phyloP scores from a whole-genome alignment of 2,329 filamentous ascomycete species.

The Gyromitra esculenta region DNA sequence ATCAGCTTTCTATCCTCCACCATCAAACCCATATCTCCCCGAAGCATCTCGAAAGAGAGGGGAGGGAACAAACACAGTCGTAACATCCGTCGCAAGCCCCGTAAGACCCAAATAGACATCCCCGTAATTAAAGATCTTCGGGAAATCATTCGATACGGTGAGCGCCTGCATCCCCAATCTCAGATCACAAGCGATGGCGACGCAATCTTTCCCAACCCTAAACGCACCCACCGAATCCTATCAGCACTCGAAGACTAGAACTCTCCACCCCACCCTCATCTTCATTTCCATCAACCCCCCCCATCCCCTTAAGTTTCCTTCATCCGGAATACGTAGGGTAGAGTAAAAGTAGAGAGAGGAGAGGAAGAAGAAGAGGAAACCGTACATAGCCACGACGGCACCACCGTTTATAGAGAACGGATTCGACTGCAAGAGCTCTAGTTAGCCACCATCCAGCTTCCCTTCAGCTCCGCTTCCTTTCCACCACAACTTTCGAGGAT shows the following conservation, averaged over 20 bases:
- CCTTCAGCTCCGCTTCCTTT: background rate
- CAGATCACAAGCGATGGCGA: conserved; percentile 98
- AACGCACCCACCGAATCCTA: background rate
- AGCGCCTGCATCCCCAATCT: conserved; percentile 95
- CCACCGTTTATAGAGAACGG: conserved; percentile 55
- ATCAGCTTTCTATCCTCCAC: conserved; percentile 2
- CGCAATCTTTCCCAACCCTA: conserved; percentile 96
- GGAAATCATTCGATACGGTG: conserved; percentile 99
- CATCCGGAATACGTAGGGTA: background rate
- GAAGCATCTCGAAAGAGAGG: background rate
- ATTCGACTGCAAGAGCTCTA: conserved; percentile 48
- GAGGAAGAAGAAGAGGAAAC: conserved; percentile 14
- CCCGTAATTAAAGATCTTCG: conserved; percentile 98
- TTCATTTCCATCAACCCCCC: conserved; percentile 28
- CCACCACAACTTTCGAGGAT: conserved; percentile 8
- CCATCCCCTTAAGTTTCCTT: conserved; percentile 12
- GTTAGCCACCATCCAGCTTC: conserved; percentile 30
- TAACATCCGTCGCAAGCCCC: conserved; percentile 93
- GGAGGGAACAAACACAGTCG: conserved; percentile 76
- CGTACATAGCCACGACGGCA: conserved; percentile 54
- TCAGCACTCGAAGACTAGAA: conserved; percentile 7
- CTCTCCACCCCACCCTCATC: conserved; percentile 1
- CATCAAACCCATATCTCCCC: background rate
- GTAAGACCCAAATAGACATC: conserved; percentile 95
- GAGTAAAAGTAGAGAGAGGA: background rate